A percentile compares a stretch with the other conserved stretches of the same genome.
Evolutionary conservation across 2,329 filamentous ascomycete genomes (phyloP).

Genomic region (Trichoderma asperellum): DNA sequence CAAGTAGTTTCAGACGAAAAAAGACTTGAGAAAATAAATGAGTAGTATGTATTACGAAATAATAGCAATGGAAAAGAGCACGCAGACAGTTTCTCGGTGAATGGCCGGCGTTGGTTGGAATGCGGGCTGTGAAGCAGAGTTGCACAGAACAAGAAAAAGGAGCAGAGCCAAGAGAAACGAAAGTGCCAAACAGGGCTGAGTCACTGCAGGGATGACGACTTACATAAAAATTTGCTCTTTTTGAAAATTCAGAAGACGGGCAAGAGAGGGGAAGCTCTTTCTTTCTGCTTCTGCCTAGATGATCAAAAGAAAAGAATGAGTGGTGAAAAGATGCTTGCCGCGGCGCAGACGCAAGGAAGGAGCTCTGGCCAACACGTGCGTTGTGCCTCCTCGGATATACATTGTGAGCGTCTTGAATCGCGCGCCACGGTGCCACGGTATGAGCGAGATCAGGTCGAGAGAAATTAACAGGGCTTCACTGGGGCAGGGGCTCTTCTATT

Average conservation of each 20-base stretch:
- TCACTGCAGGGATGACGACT: neutral
- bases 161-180: conserved; percentile 3
- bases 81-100: neutral
- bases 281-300: neutral
- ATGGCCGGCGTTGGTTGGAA: neutral
- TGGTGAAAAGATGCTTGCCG: neutral
- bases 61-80: too few species aligned
- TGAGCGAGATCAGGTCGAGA: neutral
- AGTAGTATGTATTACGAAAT: too few species aligned
- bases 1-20: neutral
- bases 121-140: neutral
- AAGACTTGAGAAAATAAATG: neutral
- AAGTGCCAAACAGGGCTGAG: neutral
- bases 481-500: neutral
- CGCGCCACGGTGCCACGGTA: neutral
- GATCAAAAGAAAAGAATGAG: neutral
- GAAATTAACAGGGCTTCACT: neutral
- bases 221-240: neutral
- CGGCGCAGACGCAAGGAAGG: neutral
- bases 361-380: neutral
- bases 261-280: neutral
- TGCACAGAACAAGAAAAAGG: neutral
- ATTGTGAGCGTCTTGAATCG: neutral
- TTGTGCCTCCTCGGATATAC: neutral
- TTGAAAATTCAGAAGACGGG: neutral